phyloP scores from a whole-genome alignment of 2,329 filamentous ascomycete genomes.

The Neopestalotiopsis clavispora region DNA sequence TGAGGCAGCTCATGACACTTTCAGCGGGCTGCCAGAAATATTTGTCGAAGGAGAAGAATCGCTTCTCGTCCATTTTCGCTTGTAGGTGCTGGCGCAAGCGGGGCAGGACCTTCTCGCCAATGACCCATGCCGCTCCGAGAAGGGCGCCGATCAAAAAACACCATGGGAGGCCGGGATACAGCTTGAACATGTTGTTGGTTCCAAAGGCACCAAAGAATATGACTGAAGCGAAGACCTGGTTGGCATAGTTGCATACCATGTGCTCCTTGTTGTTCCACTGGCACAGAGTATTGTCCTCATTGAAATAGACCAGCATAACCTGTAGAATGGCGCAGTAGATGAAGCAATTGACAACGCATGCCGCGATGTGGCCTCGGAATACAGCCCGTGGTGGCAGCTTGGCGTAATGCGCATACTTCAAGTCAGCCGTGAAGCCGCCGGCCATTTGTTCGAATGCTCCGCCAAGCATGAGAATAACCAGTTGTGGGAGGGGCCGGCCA shows the following conservation, averaged over 20 bases:
- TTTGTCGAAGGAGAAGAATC: slow-evolving; percentile 25
- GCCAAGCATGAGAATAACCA: slow-evolving; percentile 32
- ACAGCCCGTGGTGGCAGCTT: slow-evolving; percentile 39
- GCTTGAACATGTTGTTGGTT: slow-evolving; percentile 21
- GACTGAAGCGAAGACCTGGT: slow-evolving; percentile 35
- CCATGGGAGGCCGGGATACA: slow-evolving; percentile 35
- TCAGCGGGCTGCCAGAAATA: slow-evolving; percentile 29
- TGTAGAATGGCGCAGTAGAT: slow-evolving; percentile 45
- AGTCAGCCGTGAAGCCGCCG: slow-evolving; percentile 32
- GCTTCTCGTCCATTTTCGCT: slow-evolving; percentile 22
- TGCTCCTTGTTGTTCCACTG: slow-evolving; percentile 26
- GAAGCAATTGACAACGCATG: slow-evolving; percentile 33
- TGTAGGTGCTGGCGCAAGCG: slow-evolving; percentile 22
- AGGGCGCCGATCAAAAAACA: slow-evolving; percentile 40
- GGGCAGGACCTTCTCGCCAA: slow-evolving; percentile 31
- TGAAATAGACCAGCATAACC: slow-evolving; percentile 32
- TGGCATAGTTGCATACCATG: slow-evolving; percentile 14
- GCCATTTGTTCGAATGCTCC: slow-evolving; percentile 30
- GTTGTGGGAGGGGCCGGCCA: slow-evolving; percentile 29
- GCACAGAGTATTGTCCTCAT: slow-evolving; percentile 37
- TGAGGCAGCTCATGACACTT: slow-evolving; percentile 20
- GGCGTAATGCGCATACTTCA: slow-evolving; percentile 41
- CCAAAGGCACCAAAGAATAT: slow-evolving; percentile 24
- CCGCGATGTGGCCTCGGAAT: slow-evolving; percentile 32
- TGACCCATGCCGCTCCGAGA: slow-evolving; percentile 34